Conservation (phyloP, 441 rosid species). For the Aquilaria agallochum region DNA sequence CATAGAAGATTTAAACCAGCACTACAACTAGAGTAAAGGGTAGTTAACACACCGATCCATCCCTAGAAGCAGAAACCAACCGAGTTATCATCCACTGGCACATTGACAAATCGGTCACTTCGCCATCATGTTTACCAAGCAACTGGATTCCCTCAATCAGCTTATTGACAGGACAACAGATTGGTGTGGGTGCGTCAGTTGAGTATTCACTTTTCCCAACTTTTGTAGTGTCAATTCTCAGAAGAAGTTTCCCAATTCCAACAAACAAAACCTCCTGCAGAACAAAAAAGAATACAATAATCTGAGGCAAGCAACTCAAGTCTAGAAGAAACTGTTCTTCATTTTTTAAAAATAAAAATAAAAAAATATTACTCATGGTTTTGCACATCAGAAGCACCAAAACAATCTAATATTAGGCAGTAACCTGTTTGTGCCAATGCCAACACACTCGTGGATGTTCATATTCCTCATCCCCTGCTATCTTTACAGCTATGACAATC, state of each 20-base stretch:
- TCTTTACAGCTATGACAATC: conserved; percentile 62
- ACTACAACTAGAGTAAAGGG: neutral
- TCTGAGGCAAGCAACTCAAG: neutral
- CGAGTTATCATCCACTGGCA: conserved; percentile 87
- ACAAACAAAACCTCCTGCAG: conserved; percentile 78
- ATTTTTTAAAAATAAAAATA: neutral
- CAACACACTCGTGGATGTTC: conserved; percentile 89
- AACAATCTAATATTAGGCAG: conserved; percentile 11
- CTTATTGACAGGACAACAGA: conserved; percentile 59
- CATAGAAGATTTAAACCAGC: neutral
- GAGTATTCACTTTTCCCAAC: conserved; percentile 61
- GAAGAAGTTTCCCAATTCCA: conserved; percentile 65
- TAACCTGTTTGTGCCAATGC: conserved; percentile 92
- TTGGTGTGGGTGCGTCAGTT: conserved; percentile 77
- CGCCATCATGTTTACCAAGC: conserved; percentile 85
- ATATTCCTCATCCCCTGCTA: conserved; percentile 50
- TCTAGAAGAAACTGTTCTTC: neutral
- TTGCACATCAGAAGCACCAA: neutral
- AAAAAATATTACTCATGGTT: neutral
- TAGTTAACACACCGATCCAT: conserved; percentile 69
- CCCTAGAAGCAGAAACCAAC: conserved; percentile 83
- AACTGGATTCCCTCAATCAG: conserved; percentile 74
- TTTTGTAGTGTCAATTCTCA: conserved; percentile 70
- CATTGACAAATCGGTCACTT: conserved; percentile 89
- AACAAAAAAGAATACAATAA: conserved; percentile 3